Evolutionary conservation across 495 filamentous ascomycete species (phyloP).

Genomic region (Mytilinidion resinicola): DNA sequence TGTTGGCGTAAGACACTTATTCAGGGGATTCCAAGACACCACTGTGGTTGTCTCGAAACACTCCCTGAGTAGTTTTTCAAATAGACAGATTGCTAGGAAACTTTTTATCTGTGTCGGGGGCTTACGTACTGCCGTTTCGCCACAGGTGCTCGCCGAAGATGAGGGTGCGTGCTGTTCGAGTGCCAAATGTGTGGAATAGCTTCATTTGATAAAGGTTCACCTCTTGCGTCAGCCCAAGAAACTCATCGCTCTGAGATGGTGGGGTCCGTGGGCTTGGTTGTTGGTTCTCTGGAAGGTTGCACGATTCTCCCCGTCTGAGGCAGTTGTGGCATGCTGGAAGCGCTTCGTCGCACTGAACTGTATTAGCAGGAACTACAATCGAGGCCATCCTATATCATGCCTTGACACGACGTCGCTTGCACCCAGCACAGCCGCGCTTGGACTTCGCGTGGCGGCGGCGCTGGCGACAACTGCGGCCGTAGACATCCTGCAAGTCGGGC

Average conservation of each 20-base stretch:
- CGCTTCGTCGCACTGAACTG: neutral
- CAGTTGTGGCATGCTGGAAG: neutral
- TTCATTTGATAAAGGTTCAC: slow-evolving; percentile 1
- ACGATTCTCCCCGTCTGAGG: neutral
- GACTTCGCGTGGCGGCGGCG: neutral
- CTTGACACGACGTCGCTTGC: neutral
- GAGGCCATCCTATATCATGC: neutral
- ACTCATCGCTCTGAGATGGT: neutral
- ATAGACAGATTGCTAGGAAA: no score
- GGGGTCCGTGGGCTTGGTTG: neutral
- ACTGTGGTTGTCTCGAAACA: no score
- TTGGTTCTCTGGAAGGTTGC: neutral
- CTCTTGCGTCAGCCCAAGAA: neutral
- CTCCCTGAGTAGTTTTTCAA: no score
- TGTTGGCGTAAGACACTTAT: no score
- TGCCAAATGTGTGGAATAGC: neutral
- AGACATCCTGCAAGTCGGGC: neutral
- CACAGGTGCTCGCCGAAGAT: neutral
- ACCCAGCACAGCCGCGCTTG: neutral
- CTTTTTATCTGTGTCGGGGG: no score
- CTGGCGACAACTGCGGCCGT: neutral
- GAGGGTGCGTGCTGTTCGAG: neutral
- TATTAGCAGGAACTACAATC: no score
- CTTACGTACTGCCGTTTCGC: neutral
- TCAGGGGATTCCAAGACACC: no score